Conservation (phyloP, 345 rosid species). For the Melastoma malabathricum region DNA sequence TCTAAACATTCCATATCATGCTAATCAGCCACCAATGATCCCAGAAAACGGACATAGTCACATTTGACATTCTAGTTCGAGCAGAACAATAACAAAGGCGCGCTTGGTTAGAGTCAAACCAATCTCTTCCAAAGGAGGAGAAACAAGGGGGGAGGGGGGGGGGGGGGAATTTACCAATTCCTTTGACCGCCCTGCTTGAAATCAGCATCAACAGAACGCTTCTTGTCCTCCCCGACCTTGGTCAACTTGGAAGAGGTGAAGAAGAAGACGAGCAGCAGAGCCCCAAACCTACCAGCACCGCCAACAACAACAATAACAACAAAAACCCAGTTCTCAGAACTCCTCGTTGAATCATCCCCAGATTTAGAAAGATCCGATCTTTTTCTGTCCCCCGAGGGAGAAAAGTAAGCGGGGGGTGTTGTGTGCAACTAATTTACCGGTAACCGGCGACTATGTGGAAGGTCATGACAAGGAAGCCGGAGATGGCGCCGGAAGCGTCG, state of each 20-base stretch:
- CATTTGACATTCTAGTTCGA: background rate
- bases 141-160: background rate
- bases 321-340: background rate
- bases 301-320: background rate
- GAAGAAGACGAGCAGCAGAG: conserved; percentile 63
- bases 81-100: background rate
- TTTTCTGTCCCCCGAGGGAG: background rate
- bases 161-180: conserved; percentile 42
- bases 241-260: conserved; percentile 83
- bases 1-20: too few species aligned
- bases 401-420: background rate
- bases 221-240: conserved; percentile 76
- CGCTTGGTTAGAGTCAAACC: background rate
- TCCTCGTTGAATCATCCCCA: too few species aligned
- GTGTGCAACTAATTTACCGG: conserved; percentile 23
- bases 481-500: conserved; percentile 59
- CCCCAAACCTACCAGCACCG: conserved; percentile 52
- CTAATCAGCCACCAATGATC: too few species aligned
- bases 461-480: conserved; percentile 71
- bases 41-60: too few species aligned
- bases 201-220: conserved; percentile 60
- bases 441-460: conserved; percentile 54
- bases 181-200: conserved; percentile 95
- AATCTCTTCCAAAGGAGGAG: background rate
- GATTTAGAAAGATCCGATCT: background rate